A percentile compares a stretch with the other conserved stretches of the same genome.
phyloP scores from a whole-genome alignment of 2,329 filamentous ascomycete genomes.

The Albophoma yamanashiensis region DNA sequence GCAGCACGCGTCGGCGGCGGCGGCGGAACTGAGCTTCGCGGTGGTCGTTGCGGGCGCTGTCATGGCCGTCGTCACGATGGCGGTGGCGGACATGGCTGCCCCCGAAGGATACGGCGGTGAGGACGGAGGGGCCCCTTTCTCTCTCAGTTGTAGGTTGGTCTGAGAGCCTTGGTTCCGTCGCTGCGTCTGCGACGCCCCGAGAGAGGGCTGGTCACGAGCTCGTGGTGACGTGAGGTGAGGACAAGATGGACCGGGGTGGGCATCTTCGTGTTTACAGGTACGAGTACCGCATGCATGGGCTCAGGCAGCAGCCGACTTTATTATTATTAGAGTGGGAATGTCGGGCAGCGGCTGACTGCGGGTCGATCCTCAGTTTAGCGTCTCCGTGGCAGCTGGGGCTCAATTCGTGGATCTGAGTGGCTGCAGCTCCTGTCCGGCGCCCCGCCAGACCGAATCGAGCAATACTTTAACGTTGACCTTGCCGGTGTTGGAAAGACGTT shows the following conservation, averaged over 20 bases:
- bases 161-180: neutral
- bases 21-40: slow-evolving; percentile 10
- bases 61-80: slow-evolving; percentile 19
- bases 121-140: neutral
- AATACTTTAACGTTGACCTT: neutral
- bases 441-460: neutral
- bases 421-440: neutral
- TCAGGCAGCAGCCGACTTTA: neutral
- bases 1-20: slow-evolving; percentile 28
- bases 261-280: neutral
- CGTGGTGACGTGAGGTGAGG: neutral
- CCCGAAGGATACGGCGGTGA: slow-evolving; percentile 1
- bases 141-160: neutral
- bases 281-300: neutral
- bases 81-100: slow-evolving; percentile 12
- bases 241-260: neutral
- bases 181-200: neutral
- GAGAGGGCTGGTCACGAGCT: neutral
- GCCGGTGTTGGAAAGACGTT: neutral
- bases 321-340: neutral
- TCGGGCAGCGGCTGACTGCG: neutral
- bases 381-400: neutral
- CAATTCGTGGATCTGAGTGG: neutral
- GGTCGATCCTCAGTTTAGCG: neutral
- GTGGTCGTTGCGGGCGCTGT: slow-evolving; percentile 8